phyloP scores from a whole-genome alignment of 2,329 filamentous ascomycete species.

The Colletotrichum musicola region DNA sequence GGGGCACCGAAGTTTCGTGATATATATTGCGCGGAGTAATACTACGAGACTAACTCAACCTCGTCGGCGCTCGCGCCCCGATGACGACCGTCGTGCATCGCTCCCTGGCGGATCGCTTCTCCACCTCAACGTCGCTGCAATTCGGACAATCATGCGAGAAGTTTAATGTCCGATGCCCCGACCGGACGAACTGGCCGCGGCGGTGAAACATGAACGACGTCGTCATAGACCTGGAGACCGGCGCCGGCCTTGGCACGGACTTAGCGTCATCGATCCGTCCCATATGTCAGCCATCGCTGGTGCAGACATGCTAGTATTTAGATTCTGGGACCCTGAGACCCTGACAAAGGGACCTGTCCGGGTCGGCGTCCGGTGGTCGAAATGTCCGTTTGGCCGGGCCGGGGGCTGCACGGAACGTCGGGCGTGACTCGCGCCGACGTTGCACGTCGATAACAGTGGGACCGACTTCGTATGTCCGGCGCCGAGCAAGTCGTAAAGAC shows the following conservation, averaged over 20 bases:
- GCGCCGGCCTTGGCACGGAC: background rate
- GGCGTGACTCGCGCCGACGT: background rate
- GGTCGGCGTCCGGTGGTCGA: constrained; percentile 8
- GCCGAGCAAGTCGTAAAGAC: no score
- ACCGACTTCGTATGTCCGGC: no score
- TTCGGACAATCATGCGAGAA: background rate
- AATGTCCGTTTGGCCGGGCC: constrained; percentile 14
- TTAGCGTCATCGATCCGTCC: background rate
- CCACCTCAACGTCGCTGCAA: background rate
- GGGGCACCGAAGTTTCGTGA: background rate
- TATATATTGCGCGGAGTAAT: background rate
- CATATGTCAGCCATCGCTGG: background rate
- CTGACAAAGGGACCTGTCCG: background rate
- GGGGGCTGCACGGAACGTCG: background rate
- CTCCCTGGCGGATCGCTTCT: background rate
- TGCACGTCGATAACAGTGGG: no score
- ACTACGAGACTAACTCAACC: background rate
- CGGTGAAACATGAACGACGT: background rate
- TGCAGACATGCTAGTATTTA: background rate
- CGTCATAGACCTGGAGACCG: constrained; percentile 16
- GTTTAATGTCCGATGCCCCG: background rate
- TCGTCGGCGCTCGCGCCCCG: background rate
- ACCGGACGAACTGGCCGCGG: background rate
- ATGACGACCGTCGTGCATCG: background rate
- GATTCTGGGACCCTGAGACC: no score